Conservation (phyloP, 345 rosid species). For the Arabidopsis thaliana region DNA sequence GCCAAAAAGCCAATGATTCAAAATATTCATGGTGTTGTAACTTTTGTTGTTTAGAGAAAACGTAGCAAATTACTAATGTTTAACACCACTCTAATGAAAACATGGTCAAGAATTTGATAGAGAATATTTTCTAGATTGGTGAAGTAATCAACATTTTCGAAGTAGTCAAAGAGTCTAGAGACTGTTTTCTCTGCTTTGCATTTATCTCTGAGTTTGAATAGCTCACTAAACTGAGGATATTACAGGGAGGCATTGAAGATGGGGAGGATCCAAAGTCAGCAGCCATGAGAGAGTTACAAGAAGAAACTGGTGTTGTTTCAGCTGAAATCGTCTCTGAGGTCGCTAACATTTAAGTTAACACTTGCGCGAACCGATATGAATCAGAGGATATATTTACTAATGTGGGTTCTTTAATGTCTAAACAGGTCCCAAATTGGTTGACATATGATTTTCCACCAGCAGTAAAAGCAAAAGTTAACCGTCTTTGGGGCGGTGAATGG, state of each 20-base stretch:
- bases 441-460: constrained; percentile 92
- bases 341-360: neutral
- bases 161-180: no score
- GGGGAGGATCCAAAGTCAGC: constrained; percentile 91
- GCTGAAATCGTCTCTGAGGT: constrained; percentile 91
- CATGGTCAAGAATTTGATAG: neutral
- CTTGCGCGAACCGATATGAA: neutral
- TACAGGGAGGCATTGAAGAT: constrained; percentile 94
- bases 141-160: neutral
- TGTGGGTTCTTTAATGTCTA: neutral
- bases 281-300: constrained; percentile 80
- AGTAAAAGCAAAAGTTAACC: constrained; percentile 94
- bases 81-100: no score
- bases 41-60: neutral
- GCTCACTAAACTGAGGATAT: neutral
- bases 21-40: neutral
- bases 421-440: constrained; percentile 94
- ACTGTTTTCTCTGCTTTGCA: neutral
- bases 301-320: constrained; percentile 92
- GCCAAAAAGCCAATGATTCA: neutral
- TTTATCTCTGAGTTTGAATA: neutral
- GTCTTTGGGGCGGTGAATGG: constrained; percentile 99
- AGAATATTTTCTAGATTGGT: neutral
- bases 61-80: no score
- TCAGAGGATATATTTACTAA: neutral